Percentiles rank a stretch among this genome's conserved stretches.
phyloP scores from a whole-genome alignment of 108 stramenopile genomes.

The Fistulifera pelliculosa region DNA sequence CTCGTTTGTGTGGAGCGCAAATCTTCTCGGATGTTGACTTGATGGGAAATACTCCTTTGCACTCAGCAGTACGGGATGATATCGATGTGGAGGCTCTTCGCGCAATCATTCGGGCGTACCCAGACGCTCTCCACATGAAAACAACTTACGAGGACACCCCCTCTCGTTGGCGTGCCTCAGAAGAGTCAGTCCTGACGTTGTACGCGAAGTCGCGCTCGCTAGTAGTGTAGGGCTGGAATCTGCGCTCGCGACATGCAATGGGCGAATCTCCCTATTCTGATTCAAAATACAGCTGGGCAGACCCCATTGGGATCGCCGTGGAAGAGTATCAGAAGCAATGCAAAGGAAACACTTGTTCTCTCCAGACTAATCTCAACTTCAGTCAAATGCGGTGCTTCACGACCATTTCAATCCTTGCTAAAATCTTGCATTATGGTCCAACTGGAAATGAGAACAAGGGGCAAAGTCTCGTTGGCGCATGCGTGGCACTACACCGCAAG shows the following conservation, averaged over 20 bases:
- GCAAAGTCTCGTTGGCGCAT: constrained; percentile 33
- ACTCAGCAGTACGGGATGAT: constrained; percentile 36
- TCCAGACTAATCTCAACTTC: constrained; percentile 3
- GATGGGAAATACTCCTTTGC: constrained; percentile 38
- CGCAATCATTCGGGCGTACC: constrained; percentile 34
- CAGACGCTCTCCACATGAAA: constrained; percentile 31
- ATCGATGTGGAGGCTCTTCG: constrained; percentile 17
- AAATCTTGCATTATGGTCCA: constrained; percentile 32
- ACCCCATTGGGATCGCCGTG: constrained; percentile 50
- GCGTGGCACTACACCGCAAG: constrained; percentile 35
- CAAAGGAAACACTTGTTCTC: constrained; percentile 3
- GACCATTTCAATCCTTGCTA: constrained; percentile 27
- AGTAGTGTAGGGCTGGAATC: constrained; percentile 9
- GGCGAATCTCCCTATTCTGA: constrained; percentile 18
- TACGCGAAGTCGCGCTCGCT: constrained; percentile 28
- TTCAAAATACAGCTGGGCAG: constrained; percentile 32
- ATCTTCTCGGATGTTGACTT: constrained; percentile 27
- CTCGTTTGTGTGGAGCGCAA: constrained; percentile 32
- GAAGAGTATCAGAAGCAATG: constrained; percentile 26
- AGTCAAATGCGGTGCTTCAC: constrained; percentile 20
- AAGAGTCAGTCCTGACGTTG: constrained; percentile 19
- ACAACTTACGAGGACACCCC: constrained; percentile 42
- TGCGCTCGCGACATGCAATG: not conserved
- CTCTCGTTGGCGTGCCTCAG: constrained; percentile 36
- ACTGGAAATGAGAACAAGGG: constrained; percentile 5